Evolutionary conservation across 176 grass and related monocot genomes (phyloP).

Genomic region (Saccharum spontaneum): DNA sequence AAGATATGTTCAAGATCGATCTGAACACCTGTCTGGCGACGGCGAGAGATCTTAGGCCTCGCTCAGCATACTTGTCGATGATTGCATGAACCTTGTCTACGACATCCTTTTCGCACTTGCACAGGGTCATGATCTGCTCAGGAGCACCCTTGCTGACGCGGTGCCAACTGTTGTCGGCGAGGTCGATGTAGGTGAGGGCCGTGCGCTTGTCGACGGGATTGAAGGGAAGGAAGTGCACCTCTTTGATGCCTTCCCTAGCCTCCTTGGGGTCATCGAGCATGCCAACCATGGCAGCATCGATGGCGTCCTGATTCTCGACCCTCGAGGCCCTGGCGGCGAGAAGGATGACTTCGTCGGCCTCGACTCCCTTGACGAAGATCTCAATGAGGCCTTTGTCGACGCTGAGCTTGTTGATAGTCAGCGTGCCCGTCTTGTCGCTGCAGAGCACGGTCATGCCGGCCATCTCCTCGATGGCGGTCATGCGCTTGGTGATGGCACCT

Average conservation of each 20-base stretch:
- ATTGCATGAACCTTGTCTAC: slow-evolving; percentile 54
- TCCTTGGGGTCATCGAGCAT: slow-evolving; percentile 87
- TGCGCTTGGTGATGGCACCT: slow-evolving; percentile 94
- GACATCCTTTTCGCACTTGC: slow-evolving; percentile 53
- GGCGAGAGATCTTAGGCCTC: slow-evolving; percentile 75
- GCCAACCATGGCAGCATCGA: slow-evolving; percentile 84
- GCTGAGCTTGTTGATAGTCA: slow-evolving; percentile 85
- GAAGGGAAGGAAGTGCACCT: slow-evolving; percentile 93
- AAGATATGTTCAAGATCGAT: not conserved
- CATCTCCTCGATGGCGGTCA: slow-evolving; percentile 99
- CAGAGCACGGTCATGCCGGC: slow-evolving; percentile 87
- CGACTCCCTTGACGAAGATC: slow-evolving; percentile 53
- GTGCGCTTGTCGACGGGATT: slow-evolving; percentile 98
- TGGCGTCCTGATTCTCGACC: slow-evolving; percentile 97
- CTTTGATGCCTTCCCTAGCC: slow-evolving; percentile 72
- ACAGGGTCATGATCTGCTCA: slow-evolving; percentile 83
- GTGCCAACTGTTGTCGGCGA: slow-evolving; percentile 53
- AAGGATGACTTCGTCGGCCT: slow-evolving; percentile 42
- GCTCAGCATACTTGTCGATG: slow-evolving; percentile 92
- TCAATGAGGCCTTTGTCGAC: slow-evolving; percentile 75
- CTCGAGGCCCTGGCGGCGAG: slow-evolving; percentile 76
- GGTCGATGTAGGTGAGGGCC: slow-evolving; percentile 72
- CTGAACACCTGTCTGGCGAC: slow-evolving; percentile 60
- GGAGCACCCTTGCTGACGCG: slow-evolving; percentile 95
- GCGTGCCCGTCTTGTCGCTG: slow-evolving; percentile 97